Base-by-base conservation (phyloP, 176 grass and related monocot species). In the Paspalum vaginatum region DNA sequence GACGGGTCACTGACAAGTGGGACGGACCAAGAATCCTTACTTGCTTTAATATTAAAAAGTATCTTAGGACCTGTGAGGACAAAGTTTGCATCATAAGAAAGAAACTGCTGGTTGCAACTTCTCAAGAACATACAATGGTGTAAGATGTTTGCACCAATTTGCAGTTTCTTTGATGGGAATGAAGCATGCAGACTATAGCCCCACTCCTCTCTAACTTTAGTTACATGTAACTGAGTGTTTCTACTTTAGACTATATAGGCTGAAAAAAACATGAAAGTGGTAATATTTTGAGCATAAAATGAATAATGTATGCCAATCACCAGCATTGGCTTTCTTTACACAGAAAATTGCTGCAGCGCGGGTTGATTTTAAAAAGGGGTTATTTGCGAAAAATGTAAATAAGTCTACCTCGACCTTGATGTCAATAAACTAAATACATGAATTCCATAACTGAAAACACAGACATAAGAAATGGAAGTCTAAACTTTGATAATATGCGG, bases 61-160 rank as follows among this genome's bases (percentile, higher is more conserved):
- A 98, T 60, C 87, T 88, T 64, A 98, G 89, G 32, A 98, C 95
- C 94, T 92, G 89, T 68, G 63, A 85, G 75, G 48, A 77, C 75
- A 42, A 84, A 86, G 60, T 77, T 60, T 68, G 47, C 48, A 82
- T 85, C 56, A 77, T 47, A 63, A 85, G 14, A 32, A 67, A 87
- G 37, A 82, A 84, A 79, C 8, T 57, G 12, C 11, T 65, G 45
- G 67, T 42, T 26, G 20, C 15, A 88, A 84, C 4, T 76, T 74
- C 42, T 42, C 15, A 57, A 76, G 58, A 53, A 44, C 51, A 76
- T 48, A 72, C 20, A 63, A 3, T 44, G 68, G 18, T 45, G 16
- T 48, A 65, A 43, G 45, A 57, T 79, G 78, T 68, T 65, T 40
- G 68, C 59, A 58, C 17, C 68, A 22, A 14, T 65, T 71, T 41